Conservation (phyloP, 148 eudicot species). For the Heliosperma pusillum region DNA sequence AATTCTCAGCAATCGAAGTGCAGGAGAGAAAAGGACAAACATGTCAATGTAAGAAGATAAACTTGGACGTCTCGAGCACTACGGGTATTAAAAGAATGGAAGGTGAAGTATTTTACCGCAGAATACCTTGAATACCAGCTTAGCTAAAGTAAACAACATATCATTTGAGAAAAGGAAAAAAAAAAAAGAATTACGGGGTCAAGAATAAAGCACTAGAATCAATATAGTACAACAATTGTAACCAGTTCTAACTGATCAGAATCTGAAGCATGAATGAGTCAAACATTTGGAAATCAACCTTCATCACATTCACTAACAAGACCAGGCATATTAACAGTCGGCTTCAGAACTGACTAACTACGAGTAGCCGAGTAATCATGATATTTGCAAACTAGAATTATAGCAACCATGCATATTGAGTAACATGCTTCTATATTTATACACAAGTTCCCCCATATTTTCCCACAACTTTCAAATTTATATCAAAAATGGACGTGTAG, state of each 20-base stretch:
- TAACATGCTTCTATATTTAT: too few relatives aligned
- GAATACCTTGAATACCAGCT: neutral
- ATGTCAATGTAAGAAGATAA: neutral
- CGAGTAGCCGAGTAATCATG: neutral
- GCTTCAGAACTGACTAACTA: neutral
- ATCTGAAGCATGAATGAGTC: neutral
- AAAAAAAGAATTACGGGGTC: neutral
- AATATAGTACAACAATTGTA: neutral
- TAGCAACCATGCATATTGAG: too few relatives aligned
- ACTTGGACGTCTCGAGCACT: too few relatives aligned
- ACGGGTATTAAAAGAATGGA: neutral
- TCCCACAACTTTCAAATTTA: neutral
- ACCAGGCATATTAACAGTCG: neutral
- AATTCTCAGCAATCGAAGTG: neutral
- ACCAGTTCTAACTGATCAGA: neutral
- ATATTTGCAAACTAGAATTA: neutral
- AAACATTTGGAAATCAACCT: neutral
- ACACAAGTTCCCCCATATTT: neutral
- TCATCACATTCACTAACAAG: neutral
- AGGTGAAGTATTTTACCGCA: neutral
- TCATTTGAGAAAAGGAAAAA: neutral
- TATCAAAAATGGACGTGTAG: conserved; percentile 6
- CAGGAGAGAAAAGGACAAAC: neutral
- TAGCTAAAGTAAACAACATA: neutral
- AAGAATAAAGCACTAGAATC: neutral